These are phyloP conservation scores for Begonia masoniana DNA, from an alignment of 306 rosid genomes.

Conservation along the genomic window DNA sequence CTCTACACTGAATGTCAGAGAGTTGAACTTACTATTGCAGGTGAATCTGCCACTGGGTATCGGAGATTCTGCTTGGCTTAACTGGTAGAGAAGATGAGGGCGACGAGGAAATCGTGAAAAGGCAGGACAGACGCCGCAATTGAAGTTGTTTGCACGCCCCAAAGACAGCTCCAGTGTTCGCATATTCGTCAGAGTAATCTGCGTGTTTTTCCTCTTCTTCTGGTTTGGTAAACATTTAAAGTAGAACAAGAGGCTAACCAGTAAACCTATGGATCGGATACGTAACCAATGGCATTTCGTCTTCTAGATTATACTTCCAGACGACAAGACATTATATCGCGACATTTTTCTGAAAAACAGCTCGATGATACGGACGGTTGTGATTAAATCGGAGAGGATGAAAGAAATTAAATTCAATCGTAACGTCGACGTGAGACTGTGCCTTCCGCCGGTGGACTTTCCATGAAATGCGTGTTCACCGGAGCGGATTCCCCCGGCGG, in stretches of 20 bases:
- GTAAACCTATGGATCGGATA: no score
- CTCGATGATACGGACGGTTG: no score
- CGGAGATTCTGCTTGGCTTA: conserved; percentile 19
- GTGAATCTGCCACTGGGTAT: conserved; percentile 18
- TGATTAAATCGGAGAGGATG: no score
- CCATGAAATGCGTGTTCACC: no score
- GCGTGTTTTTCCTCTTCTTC: conserved; percentile 6
- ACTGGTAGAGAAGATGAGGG: conserved; percentile 13
- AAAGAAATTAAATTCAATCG: no score
- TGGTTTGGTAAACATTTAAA: not conserved
- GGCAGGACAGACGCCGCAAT: conserved; percentile 8
- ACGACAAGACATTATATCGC: no score
- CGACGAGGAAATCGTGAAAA: conserved; percentile 19
- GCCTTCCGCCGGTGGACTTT: no score
- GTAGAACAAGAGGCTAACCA: no score
- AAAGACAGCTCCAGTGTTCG: conserved; percentile 28
- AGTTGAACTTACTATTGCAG: conserved; percentile 5
- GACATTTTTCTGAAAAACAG: no score
- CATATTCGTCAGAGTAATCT: conserved; percentile 34
- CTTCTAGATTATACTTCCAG: no score
- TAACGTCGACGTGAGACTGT: no score
- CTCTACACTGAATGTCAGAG: conserved; percentile 2
- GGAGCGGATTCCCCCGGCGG: not conserved
- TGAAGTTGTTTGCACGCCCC: conserved; percentile 9
- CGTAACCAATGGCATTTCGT: no score